Evolutionary conservation across 106 monocot genomes (phyloP), one percentile per base, ranked within the genome.

Genomic region (Vanilla planifolia): DNA sequence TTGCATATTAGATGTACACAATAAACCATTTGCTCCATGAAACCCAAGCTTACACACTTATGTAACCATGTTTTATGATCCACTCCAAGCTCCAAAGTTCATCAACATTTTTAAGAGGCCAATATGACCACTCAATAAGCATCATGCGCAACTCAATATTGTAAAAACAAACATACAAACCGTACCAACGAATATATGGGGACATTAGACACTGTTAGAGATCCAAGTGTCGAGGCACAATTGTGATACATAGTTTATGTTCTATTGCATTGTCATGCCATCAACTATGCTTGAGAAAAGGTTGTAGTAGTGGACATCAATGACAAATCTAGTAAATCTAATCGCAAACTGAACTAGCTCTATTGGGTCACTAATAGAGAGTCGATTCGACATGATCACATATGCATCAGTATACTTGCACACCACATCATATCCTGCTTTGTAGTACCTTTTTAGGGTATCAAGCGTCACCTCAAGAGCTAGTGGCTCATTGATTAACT

Each of bases 251-350:
- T 27, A 76, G 42, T 76, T 64, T 48, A 79, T 85, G 66, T 85
- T 76, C 32, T 76, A 62, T 11, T 85, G 63, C 33, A 62, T 75
- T 0, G 63, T 50, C 62, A 70, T 58, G 40, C 21, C 25, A 9
- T 71, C 20, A 21, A 76, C 66, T 2, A 3, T 2, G 5, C 33
- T 33, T 0, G 37, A 22, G 65, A 42, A 79, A 30, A 79, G 51
- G n/a, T 79, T 72, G 65, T 85, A 85, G 72, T 85, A 79, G 48
- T 85, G 84, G 4, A 79, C 65, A 10, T 85, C 79, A 24, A 85
- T 19, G 29, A 73, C 84, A 3, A 71, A 48, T n/a, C 68, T 33
- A 27, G 58, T 19, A n/a, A 79, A 65, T 27, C 79, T 61, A 25
- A 76, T 36, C 3, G 84, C 75, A 8, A 79, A 66, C 16, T 53